Evolutionary conservation across 1,284 basidiomycete species (phyloP).

Genomic region (Trametes sp.): DNA sequence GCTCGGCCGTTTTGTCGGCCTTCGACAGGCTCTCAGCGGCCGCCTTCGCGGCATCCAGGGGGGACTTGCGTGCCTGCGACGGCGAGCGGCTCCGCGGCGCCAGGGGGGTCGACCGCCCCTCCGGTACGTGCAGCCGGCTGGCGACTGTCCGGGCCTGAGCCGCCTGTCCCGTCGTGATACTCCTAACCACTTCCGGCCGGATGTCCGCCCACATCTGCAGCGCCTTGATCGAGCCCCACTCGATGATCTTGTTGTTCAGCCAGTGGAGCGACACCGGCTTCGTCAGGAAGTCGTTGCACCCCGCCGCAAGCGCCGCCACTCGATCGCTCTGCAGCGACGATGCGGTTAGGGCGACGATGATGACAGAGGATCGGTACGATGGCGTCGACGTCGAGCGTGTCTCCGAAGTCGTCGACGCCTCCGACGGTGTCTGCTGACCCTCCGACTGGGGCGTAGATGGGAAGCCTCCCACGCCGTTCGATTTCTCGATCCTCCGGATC

Average conservation of each 20-base stretch:
- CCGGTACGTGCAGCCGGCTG: constrained; percentile 71
- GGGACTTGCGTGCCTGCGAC: constrained; percentile 34
- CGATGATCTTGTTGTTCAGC: constrained; percentile 98
- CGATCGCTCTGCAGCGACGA: constrained; percentile 93
- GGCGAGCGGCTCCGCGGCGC: constrained; percentile 42
- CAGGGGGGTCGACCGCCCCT: constrained; percentile 53
- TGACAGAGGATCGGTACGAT: constrained; percentile 88
- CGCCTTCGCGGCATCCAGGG: constrained; percentile 30
- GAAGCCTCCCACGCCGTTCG: constrained; percentile 73
- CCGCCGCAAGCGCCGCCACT: constrained; percentile 94
- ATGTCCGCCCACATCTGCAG: constrained; percentile 88
- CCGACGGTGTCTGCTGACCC: constrained; percentile 59
- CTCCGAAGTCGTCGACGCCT: constrained; percentile 48
- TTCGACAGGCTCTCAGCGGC: constrained; percentile 26
- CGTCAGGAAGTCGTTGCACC: constrained; percentile 98
- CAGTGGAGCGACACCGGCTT: constrained; percentile 96
- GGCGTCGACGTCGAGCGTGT: constrained; percentile 52
- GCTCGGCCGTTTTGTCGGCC: constrained; percentile 20
- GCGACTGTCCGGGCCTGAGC: constrained; percentile 72
- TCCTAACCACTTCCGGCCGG: constrained; percentile 66
- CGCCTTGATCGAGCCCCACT: constrained; percentile 95
- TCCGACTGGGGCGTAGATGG: constrained; percentile 73
- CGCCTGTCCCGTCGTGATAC: constrained; percentile 61
- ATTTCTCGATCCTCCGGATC: constrained; percentile 87
- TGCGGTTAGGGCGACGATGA: constrained; percentile 98